phyloP scores from a whole-genome alignment of 2,329 filamentous ascomycete genomes.

The Rugonectria rugulosa region DNA sequence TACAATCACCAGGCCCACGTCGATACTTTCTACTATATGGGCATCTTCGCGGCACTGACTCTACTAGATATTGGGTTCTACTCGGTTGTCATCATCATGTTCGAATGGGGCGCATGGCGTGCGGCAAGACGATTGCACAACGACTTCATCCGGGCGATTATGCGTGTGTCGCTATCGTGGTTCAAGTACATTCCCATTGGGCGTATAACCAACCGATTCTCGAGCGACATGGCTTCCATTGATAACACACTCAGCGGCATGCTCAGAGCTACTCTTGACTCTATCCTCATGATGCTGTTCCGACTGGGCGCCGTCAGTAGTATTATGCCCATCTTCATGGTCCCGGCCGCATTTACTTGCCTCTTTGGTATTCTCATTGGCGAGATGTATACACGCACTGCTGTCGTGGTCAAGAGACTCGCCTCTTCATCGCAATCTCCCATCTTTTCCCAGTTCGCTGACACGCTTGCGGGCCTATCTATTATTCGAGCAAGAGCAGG shows the following conservation, averaged over 20 bases:
- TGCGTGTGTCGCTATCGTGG: conserved; percentile 64
- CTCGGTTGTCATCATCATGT: conserved; percentile 53
- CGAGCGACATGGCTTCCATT: conserved; percentile 64
- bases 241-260: conserved; percentile 57
- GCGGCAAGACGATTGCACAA: conserved; percentile 62
- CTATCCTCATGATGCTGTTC: conserved; percentile 52
- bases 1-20: conserved; percentile 53
- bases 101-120: conserved; percentile 64
- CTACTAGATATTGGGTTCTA: conserved; percentile 53
- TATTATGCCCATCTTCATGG: conserved; percentile 60
- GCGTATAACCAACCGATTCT: conserved; percentile 63
- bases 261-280: conserved; percentile 53
- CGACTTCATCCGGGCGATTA: conserved; percentile 58
- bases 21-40: conserved; percentile 59
- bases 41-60: conserved; percentile 58
- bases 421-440: conserved; percentile 58
- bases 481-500: conserved; percentile 60
- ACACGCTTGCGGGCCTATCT: conserved; percentile 58
- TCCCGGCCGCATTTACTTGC: conserved; percentile 56
- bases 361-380: conserved; percentile 54
- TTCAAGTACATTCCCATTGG: conserved; percentile 62
- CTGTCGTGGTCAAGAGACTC: conserved; percentile 55
- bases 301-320: conserved; percentile 57
- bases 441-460: conserved; percentile 64
- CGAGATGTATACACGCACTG: conserved; percentile 60